Evolutionary conservation across 1,139 yeast genomes (phyloP).

Genomic region (Kodamaea fungicola): DNA sequence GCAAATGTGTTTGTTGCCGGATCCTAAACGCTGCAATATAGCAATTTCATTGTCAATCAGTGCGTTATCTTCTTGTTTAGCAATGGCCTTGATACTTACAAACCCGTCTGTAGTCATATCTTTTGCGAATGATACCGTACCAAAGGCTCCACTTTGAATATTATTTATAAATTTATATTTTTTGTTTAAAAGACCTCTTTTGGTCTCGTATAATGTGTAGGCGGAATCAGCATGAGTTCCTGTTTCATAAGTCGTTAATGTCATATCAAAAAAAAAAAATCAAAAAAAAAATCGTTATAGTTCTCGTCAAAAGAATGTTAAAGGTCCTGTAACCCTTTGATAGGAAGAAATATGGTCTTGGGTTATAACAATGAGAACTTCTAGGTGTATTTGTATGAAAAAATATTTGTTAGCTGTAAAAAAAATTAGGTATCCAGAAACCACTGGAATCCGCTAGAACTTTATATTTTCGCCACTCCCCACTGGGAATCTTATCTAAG

Average conservation of each 20-base stretch:
- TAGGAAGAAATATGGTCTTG: neutral
- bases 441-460: too few relatives aligned
- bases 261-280: conserved; percentile 2
- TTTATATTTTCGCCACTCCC: too few relatives aligned
- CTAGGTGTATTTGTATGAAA: too few relatives aligned
- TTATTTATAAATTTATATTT: conserved; percentile 35
- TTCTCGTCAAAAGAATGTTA: neutral
- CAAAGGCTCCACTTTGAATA: conserved; percentile 53
- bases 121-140: conserved; percentile 48
- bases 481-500: too few relatives aligned
- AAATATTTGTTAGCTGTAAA: too few relatives aligned
- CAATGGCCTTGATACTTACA: conserved; percentile 36
- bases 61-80: conserved; percentile 23
- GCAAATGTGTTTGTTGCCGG: conserved; percentile 40
- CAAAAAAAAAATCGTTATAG: conserved; percentile 2
- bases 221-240: too few relatives aligned
- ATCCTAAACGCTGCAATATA: conserved; percentile 34
- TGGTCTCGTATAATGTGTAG: conserved; percentile 27
- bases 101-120: conserved; percentile 24
- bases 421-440: too few relatives aligned
- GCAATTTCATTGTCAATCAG: conserved; percentile 37
- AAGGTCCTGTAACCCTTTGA: neutral
- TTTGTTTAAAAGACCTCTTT: conserved; percentile 23
- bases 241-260: conserved; percentile 17
- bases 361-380: too few relatives aligned